Conservation (phyloP, 495 filamentous ascomycete genomes). For the Penicillium bialowiezense region DNA sequence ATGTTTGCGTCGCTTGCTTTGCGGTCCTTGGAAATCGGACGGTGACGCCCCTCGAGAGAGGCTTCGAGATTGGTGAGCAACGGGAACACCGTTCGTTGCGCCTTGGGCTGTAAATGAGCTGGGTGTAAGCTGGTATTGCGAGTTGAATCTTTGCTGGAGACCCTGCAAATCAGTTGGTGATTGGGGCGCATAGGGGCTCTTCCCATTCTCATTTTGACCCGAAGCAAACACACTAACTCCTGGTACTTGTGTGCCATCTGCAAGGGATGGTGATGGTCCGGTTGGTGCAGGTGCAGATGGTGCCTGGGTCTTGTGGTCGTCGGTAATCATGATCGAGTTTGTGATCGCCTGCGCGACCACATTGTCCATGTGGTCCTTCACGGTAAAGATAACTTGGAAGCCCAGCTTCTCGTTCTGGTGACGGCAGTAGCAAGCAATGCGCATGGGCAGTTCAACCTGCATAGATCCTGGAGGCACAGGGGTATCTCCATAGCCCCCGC, state of each 20-base stretch:
- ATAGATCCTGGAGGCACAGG: slow-evolving; percentile 57
- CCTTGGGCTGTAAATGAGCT: slow-evolving; percentile 37
- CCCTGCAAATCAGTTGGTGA: slow-evolving; percentile 54
- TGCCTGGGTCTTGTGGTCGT: slow-evolving; percentile 88
- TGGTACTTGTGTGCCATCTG: slow-evolving; percentile 43
- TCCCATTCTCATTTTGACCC: slow-evolving; percentile 29
- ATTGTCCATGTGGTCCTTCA: slow-evolving; percentile 73
- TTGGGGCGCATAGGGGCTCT: slow-evolving; percentile 25
- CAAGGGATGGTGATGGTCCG: slow-evolving; percentile 34
- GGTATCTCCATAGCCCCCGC: slow-evolving; percentile 29
- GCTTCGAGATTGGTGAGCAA: slow-evolving; percentile 58
- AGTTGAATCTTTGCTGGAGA: slow-evolving; percentile 48
- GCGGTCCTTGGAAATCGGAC: slow-evolving; percentile 54
- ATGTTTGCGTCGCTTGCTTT: slow-evolving; percentile 71
- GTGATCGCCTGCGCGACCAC: slow-evolving; percentile 83
- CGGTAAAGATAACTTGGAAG: slow-evolving; percentile 90
- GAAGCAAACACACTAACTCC: slow-evolving; percentile 46
- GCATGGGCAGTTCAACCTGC: slow-evolving; percentile 82
- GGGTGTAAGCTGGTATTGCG: slow-evolving; percentile 39
- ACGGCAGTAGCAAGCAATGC: slow-evolving; percentile 95
- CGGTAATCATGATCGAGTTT: slow-evolving; percentile 87
- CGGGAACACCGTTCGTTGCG: slow-evolving; percentile 34
- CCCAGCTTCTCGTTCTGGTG: slow-evolving; percentile 90
- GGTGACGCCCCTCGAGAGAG: slow-evolving; percentile 74
- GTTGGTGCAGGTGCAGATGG: slow-evolving; percentile 37